Conservation (phyloP, 1,284 basidiomycete genomes). For the Fomitopsis palustris region DNA sequence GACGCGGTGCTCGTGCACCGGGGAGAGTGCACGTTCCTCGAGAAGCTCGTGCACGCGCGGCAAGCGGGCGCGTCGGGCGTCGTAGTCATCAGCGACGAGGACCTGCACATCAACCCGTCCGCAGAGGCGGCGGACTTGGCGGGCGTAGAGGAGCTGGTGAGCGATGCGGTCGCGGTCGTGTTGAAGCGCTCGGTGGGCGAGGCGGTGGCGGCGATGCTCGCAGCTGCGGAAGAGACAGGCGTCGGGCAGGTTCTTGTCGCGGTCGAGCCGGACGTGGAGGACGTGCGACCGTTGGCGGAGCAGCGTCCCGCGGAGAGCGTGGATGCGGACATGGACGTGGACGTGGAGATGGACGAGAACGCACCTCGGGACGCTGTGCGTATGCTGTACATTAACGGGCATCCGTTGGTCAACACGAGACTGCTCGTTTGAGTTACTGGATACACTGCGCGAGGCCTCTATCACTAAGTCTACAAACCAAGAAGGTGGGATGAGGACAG, state of each 20-base stretch:
- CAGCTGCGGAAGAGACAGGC: slow-evolving; percentile 42
- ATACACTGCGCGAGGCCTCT: neutral
- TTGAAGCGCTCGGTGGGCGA: slow-evolving; percentile 49
- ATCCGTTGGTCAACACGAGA: slow-evolving; percentile 72
- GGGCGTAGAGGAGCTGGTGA: slow-evolving; percentile 50
- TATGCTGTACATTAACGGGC: slow-evolving; percentile 74
- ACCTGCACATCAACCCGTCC: slow-evolving; percentile 63
- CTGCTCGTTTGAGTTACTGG: slow-evolving; percentile 45
- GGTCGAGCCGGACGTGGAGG: slow-evolving; percentile 38
- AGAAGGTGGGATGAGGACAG: neutral
- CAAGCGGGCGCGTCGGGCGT: slow-evolving; percentile 71
- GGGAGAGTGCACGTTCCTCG: slow-evolving; percentile 79
- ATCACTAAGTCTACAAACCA: neutral
- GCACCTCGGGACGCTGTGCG: slow-evolving; percentile 33
- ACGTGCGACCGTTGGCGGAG: slow-evolving; percentile 38
- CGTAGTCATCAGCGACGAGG: slow-evolving; percentile 65
- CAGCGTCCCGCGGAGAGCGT: slow-evolving; percentile 7
- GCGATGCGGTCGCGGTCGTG: slow-evolving; percentile 59
- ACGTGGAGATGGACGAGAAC: slow-evolving; percentile 23
- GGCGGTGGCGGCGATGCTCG: slow-evolving; percentile 55
- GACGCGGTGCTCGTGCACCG: slow-evolving; percentile 57
- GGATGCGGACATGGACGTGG: slow-evolving; percentile 15
- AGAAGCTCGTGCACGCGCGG: slow-evolving; percentile 69
- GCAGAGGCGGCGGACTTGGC: slow-evolving; percentile 52
- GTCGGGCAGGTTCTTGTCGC: slow-evolving; percentile 50